These are phyloP conservation scores for Zea mays DNA, from an alignment of 176 grass and related monocot genomes.

Conservation along the genomic window DNA sequence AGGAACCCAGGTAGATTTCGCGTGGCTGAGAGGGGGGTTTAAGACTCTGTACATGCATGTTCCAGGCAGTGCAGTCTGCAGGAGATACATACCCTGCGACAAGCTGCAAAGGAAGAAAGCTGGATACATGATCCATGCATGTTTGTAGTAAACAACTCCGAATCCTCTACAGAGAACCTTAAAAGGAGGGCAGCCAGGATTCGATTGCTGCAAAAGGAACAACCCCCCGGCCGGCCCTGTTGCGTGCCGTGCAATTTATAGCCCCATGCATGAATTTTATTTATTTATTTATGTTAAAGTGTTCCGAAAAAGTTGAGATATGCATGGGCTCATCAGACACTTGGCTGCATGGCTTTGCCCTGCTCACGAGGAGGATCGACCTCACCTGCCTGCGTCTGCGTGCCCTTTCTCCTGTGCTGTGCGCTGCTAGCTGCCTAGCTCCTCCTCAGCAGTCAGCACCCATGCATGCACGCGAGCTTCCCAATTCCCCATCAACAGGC, in stretches of 20 bases:
- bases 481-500: neutral
- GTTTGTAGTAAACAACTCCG: slow-evolving; percentile 3
- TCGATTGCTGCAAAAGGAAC: slow-evolving; percentile 45
- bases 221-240: neutral
- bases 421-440: too few relatives aligned
- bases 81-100: neutral
- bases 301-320: slow-evolving; percentile 36
- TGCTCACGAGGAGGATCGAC: slow-evolving; percentile 36
- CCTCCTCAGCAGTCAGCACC: neutral
- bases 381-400: neutral
- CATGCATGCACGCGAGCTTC: slow-evolving; percentile 19
- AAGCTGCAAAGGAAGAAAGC: slow-evolving; percentile 28
- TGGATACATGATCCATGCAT: neutral
- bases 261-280: slow-evolving; percentile 13
- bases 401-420: neutral
- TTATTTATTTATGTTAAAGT: slow-evolving; percentile 18
- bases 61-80: neutral
- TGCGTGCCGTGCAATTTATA: slow-evolving; percentile 40
- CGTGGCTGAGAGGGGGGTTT: neutral
- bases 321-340: slow-evolving; percentile 30
- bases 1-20: neutral
- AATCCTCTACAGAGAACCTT: slow-evolving; percentile 32
- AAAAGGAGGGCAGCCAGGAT: slow-evolving; percentile 48
- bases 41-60: slow-evolving; percentile 6
- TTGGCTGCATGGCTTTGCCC: slow-evolving; percentile 7